These are phyloP conservation scores for Sphagnum fallax DNA, from an alignment of 228 moss, liverwort and hornwort genomes.

Conservation along the genomic window DNA sequence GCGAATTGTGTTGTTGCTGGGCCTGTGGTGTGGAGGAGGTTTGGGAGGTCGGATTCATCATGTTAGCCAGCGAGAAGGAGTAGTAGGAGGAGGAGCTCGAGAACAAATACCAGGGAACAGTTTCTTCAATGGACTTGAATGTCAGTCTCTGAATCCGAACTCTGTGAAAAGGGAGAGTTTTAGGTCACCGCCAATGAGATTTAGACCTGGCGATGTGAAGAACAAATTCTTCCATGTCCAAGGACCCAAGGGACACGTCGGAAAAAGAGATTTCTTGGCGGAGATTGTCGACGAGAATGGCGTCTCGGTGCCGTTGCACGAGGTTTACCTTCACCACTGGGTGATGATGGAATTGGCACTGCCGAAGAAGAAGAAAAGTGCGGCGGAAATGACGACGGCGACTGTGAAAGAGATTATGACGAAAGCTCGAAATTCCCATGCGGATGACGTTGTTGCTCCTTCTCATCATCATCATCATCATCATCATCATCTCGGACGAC, in stretches of 20 bases:
- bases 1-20: no score
- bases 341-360: conserved; percentile 14
- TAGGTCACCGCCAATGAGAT: conserved; percentile 20
- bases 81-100: no score
- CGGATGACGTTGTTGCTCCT: background rate
- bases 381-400: no score
- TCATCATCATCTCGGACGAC: conserved; percentile 8
- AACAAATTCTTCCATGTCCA: conserved; percentile 14
- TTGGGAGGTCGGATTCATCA: no score
- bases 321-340: conserved; percentile 47
- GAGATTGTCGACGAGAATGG: conserved; percentile 38
- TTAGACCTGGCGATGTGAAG: conserved; percentile 35
- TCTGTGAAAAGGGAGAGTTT: conserved; percentile 10
- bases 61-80: no score
- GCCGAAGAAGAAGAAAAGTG: conserved; percentile 11
- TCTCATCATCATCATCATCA: no score
- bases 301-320: conserved; percentile 15
- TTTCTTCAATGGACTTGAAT: background rate
- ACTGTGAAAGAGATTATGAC: background rate
- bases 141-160: background rate
- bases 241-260: conserved; percentile 35
- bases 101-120: no score
- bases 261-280: conserved; percentile 17
- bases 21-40: no score
- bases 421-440: conserved; percentile 9